Base-by-base conservation (phyloP, 2,329 filamentous ascomycete species). In the Aspergillus viridinutans region DNA sequence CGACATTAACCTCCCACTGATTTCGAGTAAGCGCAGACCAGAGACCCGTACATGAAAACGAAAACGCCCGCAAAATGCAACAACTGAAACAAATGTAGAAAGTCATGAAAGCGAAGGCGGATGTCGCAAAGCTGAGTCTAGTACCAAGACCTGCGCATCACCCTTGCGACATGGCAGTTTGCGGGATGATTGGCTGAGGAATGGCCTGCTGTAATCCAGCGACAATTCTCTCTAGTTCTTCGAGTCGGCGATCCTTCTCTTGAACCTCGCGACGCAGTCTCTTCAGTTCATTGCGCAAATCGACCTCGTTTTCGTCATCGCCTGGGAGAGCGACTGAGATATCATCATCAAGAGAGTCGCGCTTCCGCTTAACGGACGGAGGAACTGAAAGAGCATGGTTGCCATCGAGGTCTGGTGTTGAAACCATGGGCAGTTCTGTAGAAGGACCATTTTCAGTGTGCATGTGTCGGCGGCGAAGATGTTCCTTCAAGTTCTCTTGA, bases 401-500 rank as follows among this genome's bases (percentile, higher is more conserved):
- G 23, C 67, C 69, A 47, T 74, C 70, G 17, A 69, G 63, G 55
- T 72, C 68, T 49, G 66, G 53, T 28, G 58, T 64, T 53, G 58
- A 65, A 57, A 68, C 67, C 49, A 63, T 75, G 4, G 76, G 58
- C 7, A 68, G 55, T 12, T 69, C 69, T 12, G 68, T 63, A 9
- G 68, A 62, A 20, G 67, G 59, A 2, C 67, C 69, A 43, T 71
- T 73, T 32, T 74, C 74, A 1, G 61, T 69, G 56, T 81, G 80
- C 45, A 83, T 88, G 71, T 97, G 93, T n/a, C 95, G 90, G 26
- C 93, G 87, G 21, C 93, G 89, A 20, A 97, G 79, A 74, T 97
- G 93, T 75, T 97, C 93, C 70, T 93, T 92, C 3, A 97, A 81
- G 67, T 97, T 97, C 76, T 97, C 93, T 69, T 92, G 90, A 51